phyloP scores from a whole-genome alignment of 176 grass and related monocot species.

The Oryza meyeriana region DNA sequence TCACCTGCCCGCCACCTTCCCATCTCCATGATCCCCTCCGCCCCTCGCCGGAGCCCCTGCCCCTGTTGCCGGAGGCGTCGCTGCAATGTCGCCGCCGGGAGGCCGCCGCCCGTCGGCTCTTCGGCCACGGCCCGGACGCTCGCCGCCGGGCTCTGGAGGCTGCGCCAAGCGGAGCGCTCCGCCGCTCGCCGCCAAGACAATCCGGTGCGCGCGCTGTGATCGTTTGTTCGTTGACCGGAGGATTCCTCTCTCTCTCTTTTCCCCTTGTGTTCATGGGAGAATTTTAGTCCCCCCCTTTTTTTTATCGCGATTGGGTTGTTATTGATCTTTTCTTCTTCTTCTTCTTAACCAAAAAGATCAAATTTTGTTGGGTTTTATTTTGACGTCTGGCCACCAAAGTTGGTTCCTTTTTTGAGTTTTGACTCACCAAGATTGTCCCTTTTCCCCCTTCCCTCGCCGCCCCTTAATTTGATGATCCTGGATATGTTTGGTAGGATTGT shows the following conservation, averaged over 20 bases:
- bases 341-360: not conserved
- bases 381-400: not conserved
- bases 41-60: constrained; percentile 21
- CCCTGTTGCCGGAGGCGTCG: not conserved
- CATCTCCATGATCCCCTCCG: constrained; percentile 32
- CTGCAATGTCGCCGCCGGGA: constrained; percentile 19
- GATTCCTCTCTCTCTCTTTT: not conserved
- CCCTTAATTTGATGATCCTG: not conserved
- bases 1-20: not conserved
- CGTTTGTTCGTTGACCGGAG: not conserved
- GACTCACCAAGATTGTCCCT: not conserved
- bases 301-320: not conserved
- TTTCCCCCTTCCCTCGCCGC: not conserved
- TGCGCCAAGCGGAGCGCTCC: constrained; percentile 27
- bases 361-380: not conserved
- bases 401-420: not conserved
- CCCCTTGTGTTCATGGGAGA: not conserved
- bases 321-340: not conserved
- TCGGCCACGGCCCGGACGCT: constrained; percentile 47
- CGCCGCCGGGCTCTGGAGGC: constrained; percentile 50
- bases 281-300: not conserved
- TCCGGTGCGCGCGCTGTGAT: not conserved
- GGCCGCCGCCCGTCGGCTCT: not conserved
- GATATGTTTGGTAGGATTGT: not conserved
- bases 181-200: not conserved